phyloP scores from a whole-genome alignment of 768 basidiomycete genomes.

The Pleurotus tuoliensis region DNA sequence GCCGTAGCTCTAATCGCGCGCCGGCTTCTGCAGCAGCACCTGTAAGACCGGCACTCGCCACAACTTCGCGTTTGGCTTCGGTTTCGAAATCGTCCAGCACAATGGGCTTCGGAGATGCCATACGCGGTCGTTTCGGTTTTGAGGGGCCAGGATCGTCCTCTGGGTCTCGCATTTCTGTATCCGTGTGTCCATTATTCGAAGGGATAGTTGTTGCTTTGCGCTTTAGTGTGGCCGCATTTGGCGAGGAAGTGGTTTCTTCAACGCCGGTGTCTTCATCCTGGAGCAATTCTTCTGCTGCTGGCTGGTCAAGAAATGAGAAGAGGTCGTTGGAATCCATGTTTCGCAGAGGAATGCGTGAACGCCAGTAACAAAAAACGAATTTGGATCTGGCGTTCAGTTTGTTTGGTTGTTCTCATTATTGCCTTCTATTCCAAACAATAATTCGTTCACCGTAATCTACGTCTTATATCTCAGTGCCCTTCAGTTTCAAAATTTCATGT shows the following conservation, averaged over 20 bases:
- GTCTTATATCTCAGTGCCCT: too few species aligned
- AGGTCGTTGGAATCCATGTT: conserved; percentile 50
- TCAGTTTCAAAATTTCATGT: too few species aligned
- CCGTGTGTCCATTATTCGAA: conserved; percentile 11
- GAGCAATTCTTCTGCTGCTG: conserved; percentile 32
- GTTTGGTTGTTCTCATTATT: too few species aligned
- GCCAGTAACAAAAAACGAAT: too few species aligned
- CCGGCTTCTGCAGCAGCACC: conserved; percentile 60
- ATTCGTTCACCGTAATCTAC: too few species aligned
- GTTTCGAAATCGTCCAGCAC: conserved; percentile 94
- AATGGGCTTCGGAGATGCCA: conserved; percentile 66
- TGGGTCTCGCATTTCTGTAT: conserved; percentile 17
- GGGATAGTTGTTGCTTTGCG: conserved; percentile 36
- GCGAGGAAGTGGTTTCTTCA: conserved; percentile 6
- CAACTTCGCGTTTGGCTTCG: conserved; percentile 89
- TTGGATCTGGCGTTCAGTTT: too few species aligned
- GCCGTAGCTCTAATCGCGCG: conserved; percentile 69
- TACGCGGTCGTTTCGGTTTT: conserved; percentile 52
- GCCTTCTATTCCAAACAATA: too few species aligned
- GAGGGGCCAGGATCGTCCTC: conserved; percentile 36
- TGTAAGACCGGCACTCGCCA: conserved; percentile 82
- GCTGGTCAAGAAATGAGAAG: conserved; percentile 65
- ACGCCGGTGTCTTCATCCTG: conserved; percentile 23
- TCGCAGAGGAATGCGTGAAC: too few species aligned
- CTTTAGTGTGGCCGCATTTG: conserved; percentile 27